Evolutionary conservation across 495 filamentous ascomycete species (phyloP).

Genomic region (Penicillium parvum): DNA sequence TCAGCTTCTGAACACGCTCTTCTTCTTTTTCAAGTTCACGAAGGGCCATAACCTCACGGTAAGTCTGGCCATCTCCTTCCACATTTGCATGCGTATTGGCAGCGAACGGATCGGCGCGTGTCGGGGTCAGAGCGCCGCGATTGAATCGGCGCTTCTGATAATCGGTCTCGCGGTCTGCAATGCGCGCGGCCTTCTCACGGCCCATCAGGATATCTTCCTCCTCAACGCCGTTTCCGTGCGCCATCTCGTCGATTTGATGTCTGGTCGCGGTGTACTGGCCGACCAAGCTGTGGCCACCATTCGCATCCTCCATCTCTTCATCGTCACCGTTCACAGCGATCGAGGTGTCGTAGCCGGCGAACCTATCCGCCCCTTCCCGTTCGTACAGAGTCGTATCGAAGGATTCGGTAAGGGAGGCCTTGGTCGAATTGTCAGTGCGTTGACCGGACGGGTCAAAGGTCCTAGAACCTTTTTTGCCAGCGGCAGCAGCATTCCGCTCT

Average conservation of each 20-base stretch:
- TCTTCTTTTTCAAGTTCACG: constrained; percentile 93
- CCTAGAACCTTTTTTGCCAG: constrained; percentile 79
- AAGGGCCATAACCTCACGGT: constrained; percentile 86
- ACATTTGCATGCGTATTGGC: constrained; percentile 65
- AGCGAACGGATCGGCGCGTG: constrained; percentile 83
- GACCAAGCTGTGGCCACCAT: constrained; percentile 72
- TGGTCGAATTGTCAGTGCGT: constrained; percentile 85
- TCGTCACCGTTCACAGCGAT: constrained; percentile 80
- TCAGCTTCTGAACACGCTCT: constrained; percentile 75
- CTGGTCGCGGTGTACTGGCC: constrained; percentile 95
- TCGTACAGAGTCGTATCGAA: constrained; percentile 95
- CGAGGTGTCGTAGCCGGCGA: constrained; percentile 83
- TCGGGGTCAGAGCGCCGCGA: constrained; percentile 75
- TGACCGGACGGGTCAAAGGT: constrained; percentile 82
- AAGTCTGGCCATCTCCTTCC: constrained; percentile 68
- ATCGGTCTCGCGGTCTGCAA: constrained; percentile 89
- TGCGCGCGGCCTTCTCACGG: constrained; percentile 83
- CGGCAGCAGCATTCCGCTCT: constrained; percentile 85
- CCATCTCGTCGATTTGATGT: constrained; percentile 91
- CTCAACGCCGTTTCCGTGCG: constrained; percentile 74
- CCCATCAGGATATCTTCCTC: constrained; percentile 88
- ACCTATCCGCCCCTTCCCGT: constrained; percentile 73
- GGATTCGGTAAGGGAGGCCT: constrained; percentile 89
- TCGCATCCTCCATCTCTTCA: constrained; percentile 76
- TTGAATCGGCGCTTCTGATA: constrained; percentile 95